Evolutionary conservation across 345 rosid species (phyloP).

Genomic region (Populus ilicifolia): DNA sequence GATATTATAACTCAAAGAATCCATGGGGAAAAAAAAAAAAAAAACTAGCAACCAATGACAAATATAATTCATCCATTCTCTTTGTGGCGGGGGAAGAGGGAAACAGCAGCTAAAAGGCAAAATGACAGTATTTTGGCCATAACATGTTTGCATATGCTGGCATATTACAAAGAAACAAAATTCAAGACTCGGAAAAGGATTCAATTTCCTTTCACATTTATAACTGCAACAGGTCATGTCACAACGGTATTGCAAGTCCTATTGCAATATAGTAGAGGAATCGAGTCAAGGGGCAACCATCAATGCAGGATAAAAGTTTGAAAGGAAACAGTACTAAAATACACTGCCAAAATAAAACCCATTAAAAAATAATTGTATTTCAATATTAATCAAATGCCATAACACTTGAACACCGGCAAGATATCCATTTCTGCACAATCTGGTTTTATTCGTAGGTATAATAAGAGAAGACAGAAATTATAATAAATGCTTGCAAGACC

Average conservation of each 20-base stretch:
- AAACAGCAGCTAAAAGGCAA: not conserved
- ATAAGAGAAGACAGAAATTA: not conserved
- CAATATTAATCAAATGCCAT: not conserved
- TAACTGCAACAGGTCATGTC: slow-evolving; percentile 17
- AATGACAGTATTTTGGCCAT: slow-evolving; percentile 4
- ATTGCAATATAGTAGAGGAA: not conserved
- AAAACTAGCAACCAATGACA: not conserved
- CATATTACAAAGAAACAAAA: slow-evolving; percentile 8
- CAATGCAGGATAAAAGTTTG: not conserved
- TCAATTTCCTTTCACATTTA: slow-evolving; percentile 30
- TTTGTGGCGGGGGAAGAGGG: not conserved
- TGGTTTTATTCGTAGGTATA: not conserved
- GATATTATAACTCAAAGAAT: not conserved
- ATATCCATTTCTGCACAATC: not conserved
- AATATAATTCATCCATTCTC: not conserved
- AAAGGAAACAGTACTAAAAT: not conserved
- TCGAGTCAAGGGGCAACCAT: not conserved
- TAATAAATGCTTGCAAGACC: not conserved
- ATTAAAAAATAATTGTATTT: too few species aligned
- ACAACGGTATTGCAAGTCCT: slow-evolving; percentile 1
- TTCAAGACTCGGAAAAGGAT: slow-evolving; percentile 2
- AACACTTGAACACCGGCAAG: not conserved
- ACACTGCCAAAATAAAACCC: not conserved
- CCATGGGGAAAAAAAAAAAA: not conserved
- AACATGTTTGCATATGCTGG: slow-evolving; percentile 12